phyloP scores from a whole-genome alignment of 352 stramenopile genomes.

The Phytophthora quininea region DNA sequence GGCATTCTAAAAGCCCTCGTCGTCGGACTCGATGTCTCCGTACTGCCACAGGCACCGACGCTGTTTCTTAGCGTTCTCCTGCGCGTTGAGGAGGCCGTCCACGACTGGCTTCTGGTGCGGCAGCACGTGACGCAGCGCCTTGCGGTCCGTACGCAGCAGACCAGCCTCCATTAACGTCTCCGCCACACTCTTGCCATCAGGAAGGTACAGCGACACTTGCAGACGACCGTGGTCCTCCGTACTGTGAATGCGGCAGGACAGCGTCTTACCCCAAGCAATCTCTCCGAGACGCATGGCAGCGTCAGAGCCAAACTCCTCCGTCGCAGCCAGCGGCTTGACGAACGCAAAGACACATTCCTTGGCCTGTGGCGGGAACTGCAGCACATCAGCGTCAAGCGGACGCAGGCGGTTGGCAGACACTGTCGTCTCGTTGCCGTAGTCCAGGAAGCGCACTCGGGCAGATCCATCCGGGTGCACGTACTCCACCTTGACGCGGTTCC shows the following conservation, averaged over 20 bases:
- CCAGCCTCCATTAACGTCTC: slow-evolving; percentile 90
- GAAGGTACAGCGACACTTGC: slow-evolving; percentile 75
- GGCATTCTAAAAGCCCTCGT: slow-evolving; percentile 63
- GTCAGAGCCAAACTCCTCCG: slow-evolving; percentile 93
- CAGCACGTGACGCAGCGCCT: slow-evolving; percentile 55
- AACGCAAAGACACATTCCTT: slow-evolving; percentile 88
- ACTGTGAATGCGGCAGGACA: slow-evolving; percentile 79
- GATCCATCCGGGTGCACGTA: slow-evolving; percentile 66
- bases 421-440: slow-evolving; percentile 95
- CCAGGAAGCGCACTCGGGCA: slow-evolving; percentile 92
- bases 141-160: slow-evolving; percentile 90
- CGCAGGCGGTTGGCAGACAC: slow-evolving; percentile 86
- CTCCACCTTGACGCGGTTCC: slow-evolving; percentile 95
- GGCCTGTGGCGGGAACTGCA: slow-evolving; percentile 90
- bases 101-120: slow-evolving; percentile 86
- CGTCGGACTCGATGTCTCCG: slow-evolving; percentile 96
- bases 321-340: slow-evolving; percentile 81
- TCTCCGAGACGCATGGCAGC: slow-evolving; percentile 90
- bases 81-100: slow-evolving; percentile 89
- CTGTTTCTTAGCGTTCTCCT: slow-evolving; percentile 92
- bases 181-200: slow-evolving; percentile 86
- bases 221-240: slow-evolving; percentile 73
- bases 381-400: slow-evolving; percentile 89
- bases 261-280: slow-evolving; percentile 92
- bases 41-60: slow-evolving; percentile 96